Percentiles rank a stretch among this genome's conserved stretches.
Conservation (phyloP, 2,329 filamentous ascomycete genomes). For the Epichloe aotearoae region DNA sequence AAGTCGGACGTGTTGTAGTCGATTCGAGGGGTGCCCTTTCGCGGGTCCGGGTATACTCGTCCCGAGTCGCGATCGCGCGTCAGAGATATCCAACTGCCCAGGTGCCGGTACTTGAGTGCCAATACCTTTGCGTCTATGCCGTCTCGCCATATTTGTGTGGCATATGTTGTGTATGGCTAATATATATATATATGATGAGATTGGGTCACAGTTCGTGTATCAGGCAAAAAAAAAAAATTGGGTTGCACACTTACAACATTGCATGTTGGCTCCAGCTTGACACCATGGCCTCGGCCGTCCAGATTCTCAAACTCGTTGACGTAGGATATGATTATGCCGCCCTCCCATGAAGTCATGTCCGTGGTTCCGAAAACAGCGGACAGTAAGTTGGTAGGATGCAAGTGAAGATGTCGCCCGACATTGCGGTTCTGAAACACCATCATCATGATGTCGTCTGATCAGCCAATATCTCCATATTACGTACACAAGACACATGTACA, state of each 20-base stretch:
- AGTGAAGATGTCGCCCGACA: slow-evolving; percentile 66
- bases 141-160: slow-evolving; percentile 51
- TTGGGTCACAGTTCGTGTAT: neutral
- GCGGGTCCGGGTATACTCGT: slow-evolving; percentile 57
- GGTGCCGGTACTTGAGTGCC: slow-evolving; percentile 53
- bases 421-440: slow-evolving; percentile 50
- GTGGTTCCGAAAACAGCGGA: slow-evolving; percentile 50
- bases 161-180: slow-evolving; percentile 50
- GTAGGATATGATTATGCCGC: slow-evolving; percentile 67
- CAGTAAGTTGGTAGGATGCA: slow-evolving; percentile 59
- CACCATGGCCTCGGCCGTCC: slow-evolving; percentile 67
- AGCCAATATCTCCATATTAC: too few relatives aligned
- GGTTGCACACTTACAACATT: slow-evolving; percentile 43
- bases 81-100: slow-evolving; percentile 60
- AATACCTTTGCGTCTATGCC: slow-evolving; percentile 62
- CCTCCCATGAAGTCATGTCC: slow-evolving; percentile 57
- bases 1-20: slow-evolving; percentile 58
- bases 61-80: slow-evolving; percentile 66
- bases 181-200: too few relatives aligned
- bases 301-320: slow-evolving; percentile 69
- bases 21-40: slow-evolving; percentile 50
- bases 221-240: neutral
- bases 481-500: too few relatives aligned
- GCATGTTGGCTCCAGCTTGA: slow-evolving; percentile 63
- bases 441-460: neutral